Percentiles rank a stretch among this genome's conserved stretches.
These are phyloP conservation scores for Hemerocallis citrina DNA, from an alignment of 106 monocot genomes.

Conservation along the genomic window DNA sequence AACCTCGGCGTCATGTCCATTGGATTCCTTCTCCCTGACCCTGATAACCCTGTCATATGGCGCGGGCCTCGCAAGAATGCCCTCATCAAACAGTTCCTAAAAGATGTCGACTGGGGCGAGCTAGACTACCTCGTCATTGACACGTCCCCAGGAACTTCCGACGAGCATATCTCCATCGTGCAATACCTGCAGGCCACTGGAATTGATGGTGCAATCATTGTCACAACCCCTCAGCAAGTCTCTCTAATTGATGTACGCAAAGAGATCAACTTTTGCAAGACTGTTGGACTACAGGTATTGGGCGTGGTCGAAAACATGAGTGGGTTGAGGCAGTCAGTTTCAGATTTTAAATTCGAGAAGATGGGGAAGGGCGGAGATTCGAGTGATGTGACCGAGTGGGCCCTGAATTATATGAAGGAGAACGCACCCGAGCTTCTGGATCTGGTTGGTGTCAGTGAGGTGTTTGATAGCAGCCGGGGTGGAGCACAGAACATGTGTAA, in stretches of 20 bases:
- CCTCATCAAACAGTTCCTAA: constrained; percentile 88
- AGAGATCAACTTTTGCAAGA: constrained; percentile 94
- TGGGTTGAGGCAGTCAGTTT: constrained; percentile 52
- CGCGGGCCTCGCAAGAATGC: constrained; percentile 88
- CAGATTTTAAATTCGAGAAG: constrained; percentile 51
- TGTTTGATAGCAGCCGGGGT: constrained; percentile 73
- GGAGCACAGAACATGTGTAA: constrained; percentile 78
- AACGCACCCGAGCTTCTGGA: constrained; percentile 59
- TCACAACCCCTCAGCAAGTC: constrained; percentile 84
- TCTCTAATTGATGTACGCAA: constrained; percentile 77
- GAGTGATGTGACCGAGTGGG: constrained; percentile 59
- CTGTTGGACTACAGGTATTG: constrained; percentile 65
- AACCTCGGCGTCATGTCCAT: constrained; percentile 98
- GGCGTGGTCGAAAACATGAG: constrained; percentile 99
- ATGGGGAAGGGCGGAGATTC: constrained; percentile 15
- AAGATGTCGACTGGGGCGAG: constrained; percentile 94
- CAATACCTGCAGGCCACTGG: constrained; percentile 72
- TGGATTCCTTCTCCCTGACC: constrained; percentile 86
- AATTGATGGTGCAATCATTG: constrained; percentile 79
- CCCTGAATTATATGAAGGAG: constrained; percentile 35
- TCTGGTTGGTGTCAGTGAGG: constrained; percentile 40
- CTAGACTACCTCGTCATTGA: constrained; percentile 89
- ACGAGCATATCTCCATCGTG: constrained; percentile 87
- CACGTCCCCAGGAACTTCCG: constrained; percentile 86
- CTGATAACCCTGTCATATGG: constrained; percentile 96